phyloP scores from a whole-genome alignment of 495 filamentous ascomycete genomes.

The Geopyxis carbonaria region DNA sequence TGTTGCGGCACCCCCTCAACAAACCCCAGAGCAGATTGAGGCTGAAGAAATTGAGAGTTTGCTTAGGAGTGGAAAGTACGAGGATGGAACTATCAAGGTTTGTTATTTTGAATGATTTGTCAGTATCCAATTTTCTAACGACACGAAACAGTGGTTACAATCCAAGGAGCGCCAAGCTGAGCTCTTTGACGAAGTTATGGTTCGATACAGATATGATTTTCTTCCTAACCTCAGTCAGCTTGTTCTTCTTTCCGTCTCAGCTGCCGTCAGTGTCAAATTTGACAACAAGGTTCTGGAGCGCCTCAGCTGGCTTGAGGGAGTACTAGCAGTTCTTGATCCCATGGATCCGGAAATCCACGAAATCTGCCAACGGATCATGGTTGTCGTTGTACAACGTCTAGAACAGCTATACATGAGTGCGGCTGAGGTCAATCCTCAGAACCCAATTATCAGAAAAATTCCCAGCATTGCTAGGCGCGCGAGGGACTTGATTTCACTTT shows the following conservation, averaged over 20 bases:
- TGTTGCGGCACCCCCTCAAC: constrained; percentile 28
- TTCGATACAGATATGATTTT: constrained; percentile 53
- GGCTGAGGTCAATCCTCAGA: constrained; percentile 41
- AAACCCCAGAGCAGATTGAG: constrained; percentile 47
- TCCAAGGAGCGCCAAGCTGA: constrained; percentile 48
- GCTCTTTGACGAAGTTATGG: constrained; percentile 68
- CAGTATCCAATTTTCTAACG: not conserved
- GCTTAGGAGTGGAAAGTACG: constrained; percentile 47
- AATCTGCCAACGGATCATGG: constrained; percentile 55
- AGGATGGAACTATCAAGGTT: constrained; percentile 53
- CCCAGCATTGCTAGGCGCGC: constrained; percentile 37
- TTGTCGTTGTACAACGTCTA: constrained; percentile 50
- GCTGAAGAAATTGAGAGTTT: constrained; percentile 44
- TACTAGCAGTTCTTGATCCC: constrained; percentile 35
- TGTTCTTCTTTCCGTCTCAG: constrained; percentile 64
- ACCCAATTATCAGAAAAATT: constrained; percentile 47
- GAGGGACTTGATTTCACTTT: constrained; percentile 32
- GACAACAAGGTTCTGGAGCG: constrained; percentile 48
- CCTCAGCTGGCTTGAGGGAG: constrained; percentile 59
- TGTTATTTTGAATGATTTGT: constrained; percentile 14
- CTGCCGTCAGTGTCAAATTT: constrained; percentile 58
- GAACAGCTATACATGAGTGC: constrained; percentile 54
- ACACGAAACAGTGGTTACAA: constrained; percentile 60
- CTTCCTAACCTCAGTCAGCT: constrained; percentile 55
- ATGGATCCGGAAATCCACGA: constrained; percentile 56